A percentile compares a stretch with the other conserved stretches of the same genome.
phyloP scores from a whole-genome alignment of 192 early-diverging fungal genomes.

The Coemansia sp. region DNA sequence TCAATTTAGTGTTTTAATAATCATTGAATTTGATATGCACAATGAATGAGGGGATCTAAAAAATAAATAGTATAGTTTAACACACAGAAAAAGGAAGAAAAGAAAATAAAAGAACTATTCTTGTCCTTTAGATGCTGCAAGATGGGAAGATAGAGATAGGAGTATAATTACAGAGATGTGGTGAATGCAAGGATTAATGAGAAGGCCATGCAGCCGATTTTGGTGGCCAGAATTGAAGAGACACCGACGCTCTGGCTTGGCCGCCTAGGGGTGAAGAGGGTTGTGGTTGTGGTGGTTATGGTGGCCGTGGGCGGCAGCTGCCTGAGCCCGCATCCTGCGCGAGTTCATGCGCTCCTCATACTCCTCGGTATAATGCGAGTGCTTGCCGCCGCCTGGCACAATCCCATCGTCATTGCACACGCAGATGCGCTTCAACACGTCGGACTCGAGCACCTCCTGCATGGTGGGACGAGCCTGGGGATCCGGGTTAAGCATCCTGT shows the following conservation, averaged over 20 bases:
- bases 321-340: conserved; percentile 49
- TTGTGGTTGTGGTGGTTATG: background rate
- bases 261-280: too few species aligned
- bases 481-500: conserved; percentile 80
- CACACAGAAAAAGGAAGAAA: background rate
- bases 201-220: background rate
- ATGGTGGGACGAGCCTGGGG: conserved; percentile 69
- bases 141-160: background rate
- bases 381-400: conserved; percentile 37
- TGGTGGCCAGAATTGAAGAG: too few species aligned
- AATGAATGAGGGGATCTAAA: background rate
- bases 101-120: background rate
- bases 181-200: background rate
- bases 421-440: conserved; percentile 75
- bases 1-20: too few species aligned
- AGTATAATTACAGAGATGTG: background rate
- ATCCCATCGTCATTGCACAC: conserved; percentile 59
- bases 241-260: too few species aligned
- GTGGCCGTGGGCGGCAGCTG: conserved; percentile 22
- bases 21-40: background rate
- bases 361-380: conserved; percentile 58
- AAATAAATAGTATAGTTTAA: background rate
- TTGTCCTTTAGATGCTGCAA: background rate
- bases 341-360: conserved; percentile 52
- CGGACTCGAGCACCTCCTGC: conserved; percentile 66